These are phyloP conservation scores for Trichopus zeylanicus DNA, from an alignment of 116 monocot genomes.

Conservation along the genomic window DNA sequence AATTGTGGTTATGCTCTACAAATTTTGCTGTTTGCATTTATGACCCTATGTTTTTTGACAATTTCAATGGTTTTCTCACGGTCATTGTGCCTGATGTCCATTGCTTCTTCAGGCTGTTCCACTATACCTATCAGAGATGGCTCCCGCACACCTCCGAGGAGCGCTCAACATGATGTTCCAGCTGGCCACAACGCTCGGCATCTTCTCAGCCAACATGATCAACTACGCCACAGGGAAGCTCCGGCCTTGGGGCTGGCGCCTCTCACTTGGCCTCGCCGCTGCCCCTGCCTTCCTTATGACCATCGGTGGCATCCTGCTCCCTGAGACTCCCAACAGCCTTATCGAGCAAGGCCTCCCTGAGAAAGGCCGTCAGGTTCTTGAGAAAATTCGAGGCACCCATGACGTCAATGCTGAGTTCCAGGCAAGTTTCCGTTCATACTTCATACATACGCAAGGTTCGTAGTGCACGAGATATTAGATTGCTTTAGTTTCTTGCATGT, in stretches of 20 bases:
- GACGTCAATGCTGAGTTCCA: background rate
- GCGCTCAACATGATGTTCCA: conserved; percentile 98
- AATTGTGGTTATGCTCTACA: too few relatives aligned
- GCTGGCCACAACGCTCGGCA: conserved; percentile 85
- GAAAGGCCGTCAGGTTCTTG: conserved; percentile 2
- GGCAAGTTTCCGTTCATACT: background rate
- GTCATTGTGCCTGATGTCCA: too few relatives aligned
- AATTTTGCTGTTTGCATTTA: too few relatives aligned
- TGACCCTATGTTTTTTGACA: too few relatives aligned
- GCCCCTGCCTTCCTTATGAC: conserved; percentile 72
- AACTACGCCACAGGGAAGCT: conserved; percentile 85
- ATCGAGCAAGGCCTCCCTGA: background rate
- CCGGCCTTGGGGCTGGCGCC: conserved; percentile 80
- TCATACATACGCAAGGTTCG: too few relatives aligned
- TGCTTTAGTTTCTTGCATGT: too few relatives aligned
- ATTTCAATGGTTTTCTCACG: too few relatives aligned
- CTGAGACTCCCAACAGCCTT: background rate
- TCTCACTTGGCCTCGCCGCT: conserved; percentile 91
- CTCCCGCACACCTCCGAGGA: conserved; percentile 83
- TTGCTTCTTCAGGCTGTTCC: conserved; percentile 52
- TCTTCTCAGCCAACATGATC: conserved; percentile 88
- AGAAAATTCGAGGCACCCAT: background rate
- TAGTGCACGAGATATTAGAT: too few relatives aligned
- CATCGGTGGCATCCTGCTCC: conserved; percentile 1
- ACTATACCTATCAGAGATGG: conserved; percentile 93